These are phyloP conservation scores for Cyberlindnera veronae DNA, from an alignment of 805 yeast species.

Conservation along the genomic window DNA sequence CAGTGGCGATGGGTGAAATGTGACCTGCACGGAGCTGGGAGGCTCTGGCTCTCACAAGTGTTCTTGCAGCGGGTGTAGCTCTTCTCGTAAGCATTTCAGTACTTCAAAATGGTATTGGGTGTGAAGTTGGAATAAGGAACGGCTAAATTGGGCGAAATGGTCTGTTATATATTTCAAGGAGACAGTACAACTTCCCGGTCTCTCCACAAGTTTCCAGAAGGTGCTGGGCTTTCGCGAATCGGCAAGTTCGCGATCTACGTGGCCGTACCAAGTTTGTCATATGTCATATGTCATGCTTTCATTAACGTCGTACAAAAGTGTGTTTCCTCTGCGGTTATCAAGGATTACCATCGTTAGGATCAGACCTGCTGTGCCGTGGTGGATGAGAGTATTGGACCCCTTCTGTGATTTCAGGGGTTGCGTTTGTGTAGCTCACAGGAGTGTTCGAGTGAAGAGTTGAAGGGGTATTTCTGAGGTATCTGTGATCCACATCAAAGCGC, in stretches of 20 bases:
- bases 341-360: too few relatives aligned
- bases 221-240: neutral
- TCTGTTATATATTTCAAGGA: neutral
- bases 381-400: neutral
- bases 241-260: too few relatives aligned
- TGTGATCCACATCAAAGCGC: constrained; percentile 25
- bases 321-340: too few relatives aligned
- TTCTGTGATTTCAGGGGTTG: constrained; percentile 16
- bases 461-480: constrained; percentile 27
- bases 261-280: too few relatives aligned
- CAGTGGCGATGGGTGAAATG: neutral
- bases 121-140: neutral
- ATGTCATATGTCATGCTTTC: too few relatives aligned
- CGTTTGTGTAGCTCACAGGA: constrained; percentile 10
- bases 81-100: constrained; percentile 11
- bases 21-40: neutral
- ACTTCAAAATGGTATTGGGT: too few relatives aligned
- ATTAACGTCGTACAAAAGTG: too few relatives aligned
- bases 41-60: constrained; percentile 2
- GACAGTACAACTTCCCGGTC: constrained; percentile 1
- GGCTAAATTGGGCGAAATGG: neutral
- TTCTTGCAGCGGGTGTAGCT: neutral
- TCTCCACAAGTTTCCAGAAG: neutral
- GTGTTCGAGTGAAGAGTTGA: constrained; percentile 20
- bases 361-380: neutral